These are phyloP conservation scores for Ensete ventricosum DNA, from an alignment of 176 grass and related monocot genomes.

Conservation along the genomic window DNA sequence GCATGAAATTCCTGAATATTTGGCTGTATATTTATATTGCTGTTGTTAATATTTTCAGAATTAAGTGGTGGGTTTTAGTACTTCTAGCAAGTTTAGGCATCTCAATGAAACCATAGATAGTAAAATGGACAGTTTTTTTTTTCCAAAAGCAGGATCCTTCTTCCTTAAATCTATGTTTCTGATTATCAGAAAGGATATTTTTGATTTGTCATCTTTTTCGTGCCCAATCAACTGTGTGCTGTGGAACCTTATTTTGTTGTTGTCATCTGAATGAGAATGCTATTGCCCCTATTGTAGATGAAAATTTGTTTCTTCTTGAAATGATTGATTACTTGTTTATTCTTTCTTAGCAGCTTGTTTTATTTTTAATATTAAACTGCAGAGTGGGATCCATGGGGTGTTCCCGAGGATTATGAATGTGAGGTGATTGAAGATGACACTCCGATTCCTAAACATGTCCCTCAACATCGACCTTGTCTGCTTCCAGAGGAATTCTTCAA, in stretches of 20 bases:
- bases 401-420: conserved; percentile 87
- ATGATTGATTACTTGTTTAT: background rate
- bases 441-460: conserved; percentile 88
- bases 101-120: background rate
- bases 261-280: too few species aligned
- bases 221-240: too few species aligned
- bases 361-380: conserved; percentile 22
- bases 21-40: background rate
- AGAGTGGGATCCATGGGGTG: conserved; percentile 99
- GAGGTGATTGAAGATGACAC: conserved; percentile 88
- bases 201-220: background rate
- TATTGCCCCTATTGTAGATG: background rate
- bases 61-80: background rate
- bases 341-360: background rate
- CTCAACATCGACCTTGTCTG: conserved; percentile 55
- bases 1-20: background rate
- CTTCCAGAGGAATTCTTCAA: conserved; percentile 93
- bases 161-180: background rate
- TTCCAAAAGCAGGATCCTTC: background rate
- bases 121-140: too few species aligned
- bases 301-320: background rate
- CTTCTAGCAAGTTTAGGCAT: background rate
- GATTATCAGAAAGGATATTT: background rate
- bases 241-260: too few species aligned
- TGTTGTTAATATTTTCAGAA: background rate